phyloP scores from a whole-genome alignment of 2,329 filamentous ascomycete species.

The Beauveria bassiana region DNA sequence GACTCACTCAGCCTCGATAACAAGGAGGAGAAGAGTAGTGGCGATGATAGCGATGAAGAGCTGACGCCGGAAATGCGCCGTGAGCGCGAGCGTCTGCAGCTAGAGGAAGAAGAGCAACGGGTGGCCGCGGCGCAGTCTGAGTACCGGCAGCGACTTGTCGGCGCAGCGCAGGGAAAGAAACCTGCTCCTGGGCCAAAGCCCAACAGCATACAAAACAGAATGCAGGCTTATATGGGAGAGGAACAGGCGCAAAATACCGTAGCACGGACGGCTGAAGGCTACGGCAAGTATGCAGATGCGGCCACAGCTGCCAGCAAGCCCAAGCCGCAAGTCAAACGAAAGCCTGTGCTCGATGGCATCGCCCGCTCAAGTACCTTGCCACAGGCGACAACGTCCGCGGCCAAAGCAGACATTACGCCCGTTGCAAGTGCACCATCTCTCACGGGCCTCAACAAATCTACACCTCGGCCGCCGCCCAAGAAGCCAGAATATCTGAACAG shows the following conservation, averaged over 20 bases:
- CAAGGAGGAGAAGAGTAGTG: constrained; percentile 53
- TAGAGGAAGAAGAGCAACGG: constrained; percentile 81
- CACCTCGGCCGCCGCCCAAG: constrained; percentile 39
- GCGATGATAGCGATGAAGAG: constrained; percentile 59
- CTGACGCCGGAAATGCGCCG: constrained; percentile 82
- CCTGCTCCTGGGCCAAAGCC: constrained; percentile 49
- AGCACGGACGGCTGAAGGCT: constrained; percentile 73
- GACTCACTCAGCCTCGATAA: constrained; percentile 26
- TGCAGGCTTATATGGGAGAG: constrained; percentile 78
- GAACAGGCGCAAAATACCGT: constrained; percentile 53
- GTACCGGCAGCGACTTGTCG: constrained; percentile 68
- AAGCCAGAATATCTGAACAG: constrained; percentile 57
- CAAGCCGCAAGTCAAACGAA: constrained; percentile 42
- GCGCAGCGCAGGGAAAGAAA: constrained; percentile 29
- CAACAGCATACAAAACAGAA: constrained; percentile 83
- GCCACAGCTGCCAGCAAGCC: constrained; percentile 27
- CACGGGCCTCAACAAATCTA: constrained; percentile 31
- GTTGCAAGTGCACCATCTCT: constrained; percentile 19
- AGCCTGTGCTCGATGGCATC: constrained; percentile 36
- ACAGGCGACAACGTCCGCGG: constrained; percentile 13
- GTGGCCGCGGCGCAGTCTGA: constrained; percentile 85
- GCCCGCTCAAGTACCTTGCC: constrained; percentile 22
- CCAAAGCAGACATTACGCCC: constrained; percentile 10
- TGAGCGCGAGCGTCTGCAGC: constrained; percentile 73
- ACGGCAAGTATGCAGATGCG: constrained; percentile 73